Evolutionary conservation across 208 protist genomes (phyloP).

Genomic region (Acanthamoeba castellanii): DNA sequence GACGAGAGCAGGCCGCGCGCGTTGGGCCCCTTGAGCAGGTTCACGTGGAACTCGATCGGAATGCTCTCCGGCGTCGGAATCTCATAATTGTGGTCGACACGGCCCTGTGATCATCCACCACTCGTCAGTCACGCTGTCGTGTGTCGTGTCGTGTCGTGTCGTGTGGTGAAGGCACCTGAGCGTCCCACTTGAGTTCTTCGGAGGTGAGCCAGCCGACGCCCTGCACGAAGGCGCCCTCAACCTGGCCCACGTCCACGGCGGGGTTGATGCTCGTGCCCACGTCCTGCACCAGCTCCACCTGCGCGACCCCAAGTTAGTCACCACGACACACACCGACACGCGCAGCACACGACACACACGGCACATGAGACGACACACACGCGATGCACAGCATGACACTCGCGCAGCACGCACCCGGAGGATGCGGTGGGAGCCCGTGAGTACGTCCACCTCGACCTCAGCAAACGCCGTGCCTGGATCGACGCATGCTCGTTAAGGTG

Average conservation of each 20-base stretch:
- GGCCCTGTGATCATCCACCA: neutral
- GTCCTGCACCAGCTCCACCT: conserved; percentile 89
- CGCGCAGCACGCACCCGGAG: neutral
- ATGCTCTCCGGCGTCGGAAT: conserved; percentile 90
- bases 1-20: conserved; percentile 6
- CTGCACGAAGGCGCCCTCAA: conserved; percentile 89
- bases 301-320: no score
- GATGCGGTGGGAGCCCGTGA: conserved; percentile 88
- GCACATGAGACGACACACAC: no score
- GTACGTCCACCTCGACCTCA: conserved; percentile 90
- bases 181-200: conserved; percentile 79
- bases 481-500: neutral
- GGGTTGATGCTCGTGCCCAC: conserved; percentile 88
- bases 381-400: no score
- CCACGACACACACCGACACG: no score
- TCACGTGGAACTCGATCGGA: conserved; percentile 90
- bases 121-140: no score
- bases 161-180: no score
- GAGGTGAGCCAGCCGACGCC: conserved; percentile 83
- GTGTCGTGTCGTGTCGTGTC: no score
- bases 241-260: conserved; percentile 90
- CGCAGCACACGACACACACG: no score
- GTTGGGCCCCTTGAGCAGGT: conserved; percentile 82
- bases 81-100: conserved; percentile 66
- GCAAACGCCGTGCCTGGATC: conserved; percentile 61